A percentile compares a stretch with the other conserved stretches of the same genome.
These are phyloP conservation scores for Pythium sukuiense DNA, from an alignment of 352 stramenopile species.

Conservation along the genomic window DNA sequence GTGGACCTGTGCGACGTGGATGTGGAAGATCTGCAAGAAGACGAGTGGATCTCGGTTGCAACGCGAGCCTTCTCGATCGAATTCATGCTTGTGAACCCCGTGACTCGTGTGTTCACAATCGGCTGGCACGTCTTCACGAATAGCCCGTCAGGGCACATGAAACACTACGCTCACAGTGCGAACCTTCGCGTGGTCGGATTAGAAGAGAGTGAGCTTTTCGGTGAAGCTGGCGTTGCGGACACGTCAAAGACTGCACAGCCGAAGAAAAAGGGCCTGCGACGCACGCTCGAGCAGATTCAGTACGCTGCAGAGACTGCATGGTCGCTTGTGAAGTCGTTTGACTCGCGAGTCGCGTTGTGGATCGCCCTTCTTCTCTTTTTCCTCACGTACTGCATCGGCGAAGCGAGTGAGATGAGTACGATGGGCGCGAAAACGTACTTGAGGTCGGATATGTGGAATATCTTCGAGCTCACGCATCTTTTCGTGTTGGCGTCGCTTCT, in stretches of 20 bases:
- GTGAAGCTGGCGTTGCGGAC: not conserved
- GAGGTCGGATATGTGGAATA: slow-evolving; percentile 85
- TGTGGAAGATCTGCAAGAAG: slow-evolving; percentile 59
- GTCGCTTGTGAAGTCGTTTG: slow-evolving; percentile 30
- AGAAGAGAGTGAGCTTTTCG: slow-evolving; percentile 52
- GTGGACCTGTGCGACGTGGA: slow-evolving; percentile 72
- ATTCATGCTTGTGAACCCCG: slow-evolving; percentile 86
- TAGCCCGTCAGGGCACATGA: slow-evolving; percentile 76
- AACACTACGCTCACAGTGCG: slow-evolving; percentile 80
- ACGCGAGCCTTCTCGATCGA: slow-evolving; percentile 84
- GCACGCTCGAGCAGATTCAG: not conserved
- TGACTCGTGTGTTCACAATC: slow-evolving; percentile 89
- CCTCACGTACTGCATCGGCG: slow-evolving; percentile 77
- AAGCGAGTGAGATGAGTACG: slow-evolving; percentile 73
- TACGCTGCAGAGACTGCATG: not conserved
- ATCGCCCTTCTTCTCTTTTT: slow-evolving; percentile 69
- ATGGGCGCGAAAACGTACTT: slow-evolving; percentile 79
- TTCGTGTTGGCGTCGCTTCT: slow-evolving; percentile 59
- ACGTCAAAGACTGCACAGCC: not conserved
- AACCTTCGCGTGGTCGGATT: slow-evolving; percentile 79
- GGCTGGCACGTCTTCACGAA: slow-evolving; percentile 84
- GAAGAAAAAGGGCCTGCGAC: not conserved
- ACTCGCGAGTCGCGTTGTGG: slow-evolving; percentile 71
- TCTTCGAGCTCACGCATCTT: slow-evolving; percentile 84
- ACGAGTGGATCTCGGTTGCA: slow-evolving; percentile 74